Evolutionary conservation across 108 stramenopile genomes (phyloP), one percentile per base, ranked within the genome.

Genomic region (Cyclotella sp.): DNA sequence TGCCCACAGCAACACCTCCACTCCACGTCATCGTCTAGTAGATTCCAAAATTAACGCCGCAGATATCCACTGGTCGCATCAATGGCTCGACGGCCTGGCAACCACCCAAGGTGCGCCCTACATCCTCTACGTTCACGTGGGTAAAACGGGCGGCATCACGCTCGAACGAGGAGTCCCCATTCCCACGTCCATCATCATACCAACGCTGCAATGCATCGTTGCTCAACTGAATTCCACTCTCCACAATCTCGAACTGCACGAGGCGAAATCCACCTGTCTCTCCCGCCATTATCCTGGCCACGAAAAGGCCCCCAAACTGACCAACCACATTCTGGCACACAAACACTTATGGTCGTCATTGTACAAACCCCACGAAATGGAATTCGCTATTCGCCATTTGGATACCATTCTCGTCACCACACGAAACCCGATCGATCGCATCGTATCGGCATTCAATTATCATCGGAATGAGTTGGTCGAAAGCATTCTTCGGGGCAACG

Each of bases 361-460:
- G 34, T 62, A 62, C 34, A n/a, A 42, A n/a, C 13, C 39, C 30
- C 14, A 16, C 34, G 34, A 55, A n/a, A 27, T 64, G 45, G 63
- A 64, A 45, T 64, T 22, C 22, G 63, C 45, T 1, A 45, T 64
- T 2, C 11, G 18, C 11, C 22, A 64, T 24, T 27, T 45, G 14
- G 45, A 64, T 27, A 64, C 63, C 16, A 64, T 64, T 10, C 44
- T 64, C 14, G 45, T 64, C 13, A 64, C 63, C 0, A 64, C 63
- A 26, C n/a, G 63, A 15, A 64, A 64, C 22, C 63, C 63, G 1
- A 14, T 64, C n/a, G 63, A 64, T 64, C 43, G 63, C 0, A 64
- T 64, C 19, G 26, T 27, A 45, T 64, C 63, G 45, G 22, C 43
- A 0, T 64, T 64, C 13, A 46, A 64, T 27, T 64, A 26, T 46